Base-by-base conservation (phyloP, 768 basidiomycete genomes). In the Mycena rebaudengoi region DNA sequence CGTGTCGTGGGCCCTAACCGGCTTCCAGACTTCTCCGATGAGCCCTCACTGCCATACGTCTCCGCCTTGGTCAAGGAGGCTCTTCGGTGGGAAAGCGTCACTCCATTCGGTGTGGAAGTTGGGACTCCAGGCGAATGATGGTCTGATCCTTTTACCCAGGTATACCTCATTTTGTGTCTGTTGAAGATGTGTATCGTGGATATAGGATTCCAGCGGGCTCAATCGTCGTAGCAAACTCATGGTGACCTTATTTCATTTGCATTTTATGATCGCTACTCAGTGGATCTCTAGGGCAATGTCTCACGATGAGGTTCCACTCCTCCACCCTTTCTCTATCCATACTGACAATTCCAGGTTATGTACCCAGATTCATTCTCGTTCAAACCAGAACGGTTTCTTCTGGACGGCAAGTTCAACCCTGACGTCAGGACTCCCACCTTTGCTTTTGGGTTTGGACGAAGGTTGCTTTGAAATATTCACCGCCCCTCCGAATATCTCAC, bases 21-120 rank as follows among this genome's bases (percentile, higher is more conserved):
- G 2, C 69, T 83, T 28, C 81, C 82, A 2, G 68, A 65, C 7
- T 67, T 78, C 33, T 69, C 65, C 23, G 81, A 81, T 56, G 59
- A 70, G 7, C 64, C 52, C 3, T 30, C 67, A n/a, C 68, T 81
- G 5, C 79, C 79, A 0, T 82, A 78, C 50, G 62, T 79, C 20
- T 71, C 70, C 26, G 79, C 78, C 0, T 52, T 79, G 6, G 69
- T 81, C 43, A 78, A 76, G 62, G 81, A 82, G 62, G 66, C 73
- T 3, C 60, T 76, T 26, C 56, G 80, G 23, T 79, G 78, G 78
- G 70, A 75, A 28, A 73, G 72, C 30, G 69, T 76, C 3, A 69
- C 70, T 1, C 79, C 79, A 3, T 51, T 76, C 6, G 79, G 82
- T 79, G 4, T n/a, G n/a, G n/a, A n/a, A n/a, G n/a, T n/a, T n/a